A percentile compares a stretch with the other conserved stretches of the same genome.
phyloP scores from a whole-genome alignment of 2,329 filamentous ascomycete species.

The Diaporthe citri region DNA sequence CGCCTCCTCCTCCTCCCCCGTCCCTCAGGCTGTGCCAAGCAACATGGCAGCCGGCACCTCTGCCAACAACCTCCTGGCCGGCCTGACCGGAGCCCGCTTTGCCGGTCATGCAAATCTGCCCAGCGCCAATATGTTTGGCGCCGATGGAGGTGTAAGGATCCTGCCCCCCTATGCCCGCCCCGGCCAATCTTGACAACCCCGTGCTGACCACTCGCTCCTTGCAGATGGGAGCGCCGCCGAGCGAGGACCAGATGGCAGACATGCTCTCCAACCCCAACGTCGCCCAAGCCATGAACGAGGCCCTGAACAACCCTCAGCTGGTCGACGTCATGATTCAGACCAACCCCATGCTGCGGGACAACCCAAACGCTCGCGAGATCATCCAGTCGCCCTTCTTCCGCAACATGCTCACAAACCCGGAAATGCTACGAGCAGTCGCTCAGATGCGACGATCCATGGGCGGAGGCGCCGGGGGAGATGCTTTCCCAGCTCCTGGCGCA shows the following conservation, averaged over 20 bases:
- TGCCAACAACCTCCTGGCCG: constrained; percentile 90
- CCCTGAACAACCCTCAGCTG: constrained; percentile 93
- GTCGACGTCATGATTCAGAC: constrained; percentile 94
- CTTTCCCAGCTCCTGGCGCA: constrained; percentile 90
- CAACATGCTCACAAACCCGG: constrained; percentile 92
- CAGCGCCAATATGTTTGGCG: constrained; percentile 88
- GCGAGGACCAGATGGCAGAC: constrained; percentile 82
- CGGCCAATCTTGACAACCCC: background rate
- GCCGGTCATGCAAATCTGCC: constrained; percentile 93
- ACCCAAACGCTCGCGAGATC: constrained; percentile 84
- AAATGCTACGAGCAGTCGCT: constrained; percentile 84
- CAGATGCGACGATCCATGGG: constrained; percentile 83
- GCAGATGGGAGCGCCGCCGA: constrained; percentile 90
- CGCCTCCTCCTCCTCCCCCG: constrained; percentile 56
- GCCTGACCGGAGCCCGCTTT: constrained; percentile 91
- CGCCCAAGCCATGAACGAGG: constrained; percentile 50
- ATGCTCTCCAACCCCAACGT: constrained; percentile 71
- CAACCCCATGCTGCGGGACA: constrained; percentile 84
- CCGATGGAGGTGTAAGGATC: constrained; percentile 87
- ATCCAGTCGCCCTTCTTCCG: constrained; percentile 90
- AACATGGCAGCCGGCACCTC: constrained; percentile 83
- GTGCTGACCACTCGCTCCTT: constrained; percentile 44
- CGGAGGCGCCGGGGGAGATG: constrained; percentile 61
- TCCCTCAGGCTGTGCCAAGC: constrained; percentile 73
- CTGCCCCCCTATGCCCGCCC: background rate